phyloP scores from a whole-genome alignment of 306 rosid genomes.

The Cucumis melo region DNA sequence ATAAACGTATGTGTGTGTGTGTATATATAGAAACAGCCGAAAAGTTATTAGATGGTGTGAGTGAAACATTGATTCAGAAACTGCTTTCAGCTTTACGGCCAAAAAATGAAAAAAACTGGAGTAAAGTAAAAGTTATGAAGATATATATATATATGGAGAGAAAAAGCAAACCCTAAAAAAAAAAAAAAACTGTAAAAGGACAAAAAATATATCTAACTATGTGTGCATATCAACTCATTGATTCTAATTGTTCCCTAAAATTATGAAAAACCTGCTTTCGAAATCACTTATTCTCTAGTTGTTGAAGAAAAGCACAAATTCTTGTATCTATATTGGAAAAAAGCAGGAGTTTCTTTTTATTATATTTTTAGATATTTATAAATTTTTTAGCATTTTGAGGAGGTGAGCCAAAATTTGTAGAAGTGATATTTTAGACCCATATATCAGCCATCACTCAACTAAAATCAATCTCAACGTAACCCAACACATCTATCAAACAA shows the following conservation, averaged over 20 bases:
- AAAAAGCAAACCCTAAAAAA: neutral
- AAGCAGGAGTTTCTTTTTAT: no score
- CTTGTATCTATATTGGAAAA: neutral
- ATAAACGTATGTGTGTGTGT: neutral
- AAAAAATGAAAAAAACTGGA: neutral
- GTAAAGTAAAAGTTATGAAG: neutral
- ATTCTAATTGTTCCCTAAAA: slow-evolving; percentile 4
- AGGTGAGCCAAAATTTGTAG: no score
- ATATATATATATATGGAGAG: neutral
- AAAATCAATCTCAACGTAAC: no score
- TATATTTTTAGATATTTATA: no score
- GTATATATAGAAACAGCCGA: neutral
- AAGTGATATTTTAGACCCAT: no score
- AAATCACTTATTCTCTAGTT: neutral
- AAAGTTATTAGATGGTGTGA: neutral
- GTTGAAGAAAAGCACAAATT: slow-evolving; percentile 5
- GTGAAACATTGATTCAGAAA: neutral
- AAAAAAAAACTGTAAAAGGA: neutral
- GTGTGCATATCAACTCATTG: neutral
- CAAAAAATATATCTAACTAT: neutral
- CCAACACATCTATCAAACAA: no score
- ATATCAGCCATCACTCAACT: no score
- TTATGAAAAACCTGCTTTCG: neutral
- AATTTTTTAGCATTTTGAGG: no score
- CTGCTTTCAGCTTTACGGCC: neutral